Conservation (phyloP, 208 protist genomes). For the Ichthyophonus hoferi region DNA sequence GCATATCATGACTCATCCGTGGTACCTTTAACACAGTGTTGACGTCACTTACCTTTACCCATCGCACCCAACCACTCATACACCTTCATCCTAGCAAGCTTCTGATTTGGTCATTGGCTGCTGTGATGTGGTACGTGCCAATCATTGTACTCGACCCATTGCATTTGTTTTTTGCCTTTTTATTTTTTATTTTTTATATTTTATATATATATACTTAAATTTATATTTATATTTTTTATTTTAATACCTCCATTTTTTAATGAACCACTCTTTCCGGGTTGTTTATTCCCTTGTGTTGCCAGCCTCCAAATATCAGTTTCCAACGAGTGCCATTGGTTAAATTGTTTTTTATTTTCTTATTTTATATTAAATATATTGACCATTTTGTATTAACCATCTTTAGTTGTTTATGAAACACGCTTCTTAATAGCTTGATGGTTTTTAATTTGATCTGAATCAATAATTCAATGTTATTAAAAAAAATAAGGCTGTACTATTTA, state of each 20-base stretch:
- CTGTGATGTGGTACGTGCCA: not conserved
- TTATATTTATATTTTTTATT: conserved; percentile 22
- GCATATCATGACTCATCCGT: not conserved
- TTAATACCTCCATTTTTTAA: not conserved
- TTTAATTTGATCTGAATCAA: too few relatives aligned
- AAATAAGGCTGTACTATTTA: too few relatives aligned
- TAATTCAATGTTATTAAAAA: too few relatives aligned
- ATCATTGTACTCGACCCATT: not conserved
- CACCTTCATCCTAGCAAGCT: conserved; percentile 38
- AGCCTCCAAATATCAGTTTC: too few relatives aligned
- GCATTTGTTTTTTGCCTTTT: not conserved
- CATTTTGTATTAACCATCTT: too few relatives aligned
- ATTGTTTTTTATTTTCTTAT: too few relatives aligned
- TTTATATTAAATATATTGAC: too few relatives aligned
- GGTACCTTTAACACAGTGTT: not conserved
- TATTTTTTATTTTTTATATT: conserved; percentile 28
- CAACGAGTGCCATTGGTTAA: too few relatives aligned
- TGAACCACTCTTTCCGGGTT: not conserved
- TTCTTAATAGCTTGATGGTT: too few relatives aligned
- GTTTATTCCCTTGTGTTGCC: too few relatives aligned
- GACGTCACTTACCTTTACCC: not conserved
- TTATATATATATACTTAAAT: too few relatives aligned
- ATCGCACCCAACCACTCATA: conserved; percentile 61
- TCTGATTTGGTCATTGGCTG: not conserved
- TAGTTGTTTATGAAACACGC: too few relatives aligned